These are phyloP conservation scores for Dactylellina cionopaga DNA, from an alignment of 2,329 filamentous ascomycete genomes.

Conservation along the genomic window DNA sequence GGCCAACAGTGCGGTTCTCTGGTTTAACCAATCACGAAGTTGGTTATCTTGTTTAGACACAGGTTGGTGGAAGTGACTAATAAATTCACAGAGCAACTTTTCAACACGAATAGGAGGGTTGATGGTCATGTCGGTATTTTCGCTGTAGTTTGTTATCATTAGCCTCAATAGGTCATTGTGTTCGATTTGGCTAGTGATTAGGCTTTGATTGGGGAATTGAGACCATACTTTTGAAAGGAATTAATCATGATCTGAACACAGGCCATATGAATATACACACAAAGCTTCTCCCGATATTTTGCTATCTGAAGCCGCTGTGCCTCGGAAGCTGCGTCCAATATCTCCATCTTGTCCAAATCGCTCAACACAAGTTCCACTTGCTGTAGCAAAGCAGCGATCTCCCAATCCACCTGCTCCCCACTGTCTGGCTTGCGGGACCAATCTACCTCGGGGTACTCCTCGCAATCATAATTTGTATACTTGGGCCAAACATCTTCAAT, in stretches of 20 bases:
- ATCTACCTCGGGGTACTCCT: constrained; percentile 13
- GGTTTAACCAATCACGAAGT: constrained; percentile 15
- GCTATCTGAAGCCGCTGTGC: constrained; percentile 5
- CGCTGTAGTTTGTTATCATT: neutral
- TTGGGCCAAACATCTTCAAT: constrained; percentile 28
- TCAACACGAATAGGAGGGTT: constrained; percentile 10
- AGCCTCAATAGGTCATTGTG: neutral
- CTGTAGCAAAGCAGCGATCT: constrained; percentile 17
- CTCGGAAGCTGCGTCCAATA: neutral
- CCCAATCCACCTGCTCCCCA: constrained; percentile 33
- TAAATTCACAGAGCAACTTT: constrained; percentile 14
- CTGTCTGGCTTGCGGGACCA: no score
- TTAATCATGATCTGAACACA: constrained; percentile 27
- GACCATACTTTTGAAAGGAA: constrained; percentile 18
- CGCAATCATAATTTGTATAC: constrained; percentile 38
- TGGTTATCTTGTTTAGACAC: constrained; percentile 18
- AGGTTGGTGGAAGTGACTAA: constrained; percentile 10
- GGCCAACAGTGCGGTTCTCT: neutral
- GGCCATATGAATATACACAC: constrained; percentile 27
- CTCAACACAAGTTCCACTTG: constrained; percentile 27
- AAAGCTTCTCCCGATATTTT: constrained; percentile 15
- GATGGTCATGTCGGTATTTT: neutral
- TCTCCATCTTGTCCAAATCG: constrained; percentile 25
- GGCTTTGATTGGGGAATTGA: no score
- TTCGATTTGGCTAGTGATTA: no score